phyloP scores from a whole-genome alignment of 495 filamentous ascomycete genomes.

The Hypoxylon crocopeplum region DNA sequence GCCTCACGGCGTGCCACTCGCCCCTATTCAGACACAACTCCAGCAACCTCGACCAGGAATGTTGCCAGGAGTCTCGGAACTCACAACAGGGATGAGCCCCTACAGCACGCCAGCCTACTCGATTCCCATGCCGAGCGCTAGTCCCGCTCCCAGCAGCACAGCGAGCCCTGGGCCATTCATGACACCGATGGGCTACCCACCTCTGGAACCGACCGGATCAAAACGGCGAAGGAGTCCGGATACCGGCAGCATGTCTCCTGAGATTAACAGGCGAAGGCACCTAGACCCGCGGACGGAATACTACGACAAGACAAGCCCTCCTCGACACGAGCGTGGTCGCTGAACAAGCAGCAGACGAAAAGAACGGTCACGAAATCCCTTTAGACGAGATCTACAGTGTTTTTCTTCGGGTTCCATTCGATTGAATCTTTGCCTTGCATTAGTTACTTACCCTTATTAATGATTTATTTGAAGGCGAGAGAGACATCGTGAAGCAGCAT shows the following conservation, averaged over 20 bases:
- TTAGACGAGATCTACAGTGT: background rate
- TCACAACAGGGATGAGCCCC: constrained; percentile 62
- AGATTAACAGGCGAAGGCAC: constrained; percentile 54
- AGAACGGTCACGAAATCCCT: constrained; percentile 6
- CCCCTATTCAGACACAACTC: constrained; percentile 50
- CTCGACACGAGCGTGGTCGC: constrained; percentile 6
- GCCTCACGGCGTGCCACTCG: constrained; percentile 43
- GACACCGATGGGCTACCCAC: constrained; percentile 47
- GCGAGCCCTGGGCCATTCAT: constrained; percentile 53
- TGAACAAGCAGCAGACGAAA: background rate
- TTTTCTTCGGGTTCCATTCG: background rate
- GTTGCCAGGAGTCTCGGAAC: constrained; percentile 60
- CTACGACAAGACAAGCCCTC: constrained; percentile 32
- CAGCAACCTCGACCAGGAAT: constrained; percentile 42
- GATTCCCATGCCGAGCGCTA: constrained; percentile 43
- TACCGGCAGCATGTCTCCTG: constrained; percentile 43
- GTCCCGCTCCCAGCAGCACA: constrained; percentile 46
- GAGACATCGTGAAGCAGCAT: background rate
- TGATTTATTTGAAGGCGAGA: background rate
- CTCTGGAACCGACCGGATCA: constrained; percentile 37
- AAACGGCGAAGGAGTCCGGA: constrained; percentile 55
- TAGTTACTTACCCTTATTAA: background rate
- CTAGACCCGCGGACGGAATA: constrained; percentile 37
- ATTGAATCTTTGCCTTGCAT: background rate
- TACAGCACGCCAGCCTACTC: constrained; percentile 62